A percentile compares a stretch with the other conserved stretches of the same genome.
Evolutionary conservation across 306 rosid species (phyloP).

Genomic region (Lagenaria siceraria): DNA sequence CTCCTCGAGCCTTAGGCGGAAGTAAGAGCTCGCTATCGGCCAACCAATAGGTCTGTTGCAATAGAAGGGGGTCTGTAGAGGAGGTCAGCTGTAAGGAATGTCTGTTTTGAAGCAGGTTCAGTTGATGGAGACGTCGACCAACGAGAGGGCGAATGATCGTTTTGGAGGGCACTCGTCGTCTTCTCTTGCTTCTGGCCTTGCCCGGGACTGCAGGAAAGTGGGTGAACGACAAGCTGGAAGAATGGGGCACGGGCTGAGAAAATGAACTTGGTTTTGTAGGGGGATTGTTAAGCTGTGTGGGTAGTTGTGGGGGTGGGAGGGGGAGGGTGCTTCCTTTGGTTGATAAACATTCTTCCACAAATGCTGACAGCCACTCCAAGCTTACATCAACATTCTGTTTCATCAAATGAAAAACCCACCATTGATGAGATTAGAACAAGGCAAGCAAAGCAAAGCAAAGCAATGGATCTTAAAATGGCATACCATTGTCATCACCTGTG

Average conservation of each 20-base stretch:
- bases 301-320: slow-evolving; percentile 20
- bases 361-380: slow-evolving; percentile 64
- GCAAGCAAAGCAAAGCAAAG: neutral
- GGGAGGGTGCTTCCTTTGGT: slow-evolving; percentile 38
- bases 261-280: slow-evolving; percentile 1
- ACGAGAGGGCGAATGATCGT: slow-evolving; percentile 19
- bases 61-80: slow-evolving; percentile 27
- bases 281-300: slow-evolving; percentile 12
- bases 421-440: neutral
- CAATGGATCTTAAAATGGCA: neutral
- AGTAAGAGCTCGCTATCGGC: slow-evolving; percentile 47
- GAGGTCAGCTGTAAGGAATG: neutral
- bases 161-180: slow-evolving; percentile 25
- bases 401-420: neutral
- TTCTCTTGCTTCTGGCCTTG: slow-evolving; percentile 73
- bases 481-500: slow-evolving; percentile 44
- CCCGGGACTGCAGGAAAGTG: slow-evolving; percentile 29
- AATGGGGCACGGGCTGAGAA: neutral
- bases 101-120: slow-evolving; percentile 21
- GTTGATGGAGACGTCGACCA: slow-evolving; percentile 18
- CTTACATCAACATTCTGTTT: slow-evolving; percentile 51
- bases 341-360: slow-evolving; percentile 64
- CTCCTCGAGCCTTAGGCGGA: slow-evolving; percentile 18
- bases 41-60: slow-evolving; percentile 50
- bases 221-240: slow-evolving; percentile 4